Evolutionary conservation across 2,329 filamentous ascomycete species (phyloP).

Genomic region (Hysterium pulicare): DNA sequence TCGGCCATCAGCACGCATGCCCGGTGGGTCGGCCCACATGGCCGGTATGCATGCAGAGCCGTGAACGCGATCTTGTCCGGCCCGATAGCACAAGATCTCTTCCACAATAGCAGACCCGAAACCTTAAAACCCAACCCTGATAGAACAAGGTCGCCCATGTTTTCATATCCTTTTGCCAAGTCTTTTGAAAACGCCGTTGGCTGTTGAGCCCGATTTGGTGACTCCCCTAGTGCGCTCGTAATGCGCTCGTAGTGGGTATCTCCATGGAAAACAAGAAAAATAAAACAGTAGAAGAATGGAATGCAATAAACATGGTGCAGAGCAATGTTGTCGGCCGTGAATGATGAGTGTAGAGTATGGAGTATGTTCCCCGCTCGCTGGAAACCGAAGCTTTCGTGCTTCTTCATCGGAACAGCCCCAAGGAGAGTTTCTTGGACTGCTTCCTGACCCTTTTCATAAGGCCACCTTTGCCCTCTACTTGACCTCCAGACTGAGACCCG

Average conservation of each 20-base stretch:
- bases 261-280: neutral
- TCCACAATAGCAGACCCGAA: no score
- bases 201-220: conserved; percentile 13
- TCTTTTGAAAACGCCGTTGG: conserved; percentile 16
- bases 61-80: no score
- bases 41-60: no score
- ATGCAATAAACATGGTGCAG: no score
- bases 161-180: conserved; percentile 10
- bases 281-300: neutral
- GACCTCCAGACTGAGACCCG: conserved; percentile 28
- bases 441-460: conserved; percentile 33
- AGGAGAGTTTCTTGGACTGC: conserved; percentile 35
- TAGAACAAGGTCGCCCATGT: conserved; percentile 17
- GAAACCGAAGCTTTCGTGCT: no score
- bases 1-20: no score
- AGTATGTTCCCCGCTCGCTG: no score
- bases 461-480: conserved; percentile 25
- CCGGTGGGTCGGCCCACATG: no score
- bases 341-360: no score
- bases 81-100: no score
- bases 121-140: no score
- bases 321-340: no score
- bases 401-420: conserved; percentile 35
- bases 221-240: conserved; percentile 4
- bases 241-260: neutral